phyloP scores from a whole-genome alignment of 768 basidiomycete species.

The Phanerochaete carnosa region DNA sequence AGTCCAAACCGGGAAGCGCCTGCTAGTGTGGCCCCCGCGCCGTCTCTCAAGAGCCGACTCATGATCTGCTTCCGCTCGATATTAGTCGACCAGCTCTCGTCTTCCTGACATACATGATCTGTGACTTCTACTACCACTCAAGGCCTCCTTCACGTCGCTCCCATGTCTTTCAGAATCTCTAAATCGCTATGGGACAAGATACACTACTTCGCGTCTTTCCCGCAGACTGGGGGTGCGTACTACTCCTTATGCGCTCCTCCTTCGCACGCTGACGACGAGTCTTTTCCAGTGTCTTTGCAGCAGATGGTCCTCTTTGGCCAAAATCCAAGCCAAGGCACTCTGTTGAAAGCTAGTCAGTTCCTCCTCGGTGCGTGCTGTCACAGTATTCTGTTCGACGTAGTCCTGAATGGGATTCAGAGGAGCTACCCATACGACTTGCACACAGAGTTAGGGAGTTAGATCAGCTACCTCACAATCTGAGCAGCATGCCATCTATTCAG shows the following conservation, averaged over 20 bases:
- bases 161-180: constrained; percentile 67
- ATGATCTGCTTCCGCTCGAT: constrained; percentile 12
- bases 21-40: not conserved
- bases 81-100: not conserved
- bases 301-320: constrained; percentile 99
- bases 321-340: constrained; percentile 91
- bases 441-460: constrained; percentile 97
- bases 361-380: constrained; percentile 53
- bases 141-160: not conserved
- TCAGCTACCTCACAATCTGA: constrained; percentile 87
- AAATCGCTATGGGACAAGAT: constrained; percentile 85
- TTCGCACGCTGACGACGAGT: not conserved
- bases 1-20: not conserved
- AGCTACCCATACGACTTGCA: constrained; percentile 90
- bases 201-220: constrained; percentile 87
- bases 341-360: constrained; percentile 90
- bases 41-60: constrained; percentile 1
- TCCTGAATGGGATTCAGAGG: constrained; percentile 50
- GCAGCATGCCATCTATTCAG: constrained; percentile 86
- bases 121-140: not conserved
- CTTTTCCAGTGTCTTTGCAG: constrained; percentile 75
- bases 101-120: constrained; percentile 9
- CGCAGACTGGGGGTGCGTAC: constrained; percentile 81
- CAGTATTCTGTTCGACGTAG: not conserved
- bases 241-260: not conserved